phyloP scores from a whole-genome alignment of 2,329 filamentous ascomycete species.

The Dichotomopilus funicola region DNA sequence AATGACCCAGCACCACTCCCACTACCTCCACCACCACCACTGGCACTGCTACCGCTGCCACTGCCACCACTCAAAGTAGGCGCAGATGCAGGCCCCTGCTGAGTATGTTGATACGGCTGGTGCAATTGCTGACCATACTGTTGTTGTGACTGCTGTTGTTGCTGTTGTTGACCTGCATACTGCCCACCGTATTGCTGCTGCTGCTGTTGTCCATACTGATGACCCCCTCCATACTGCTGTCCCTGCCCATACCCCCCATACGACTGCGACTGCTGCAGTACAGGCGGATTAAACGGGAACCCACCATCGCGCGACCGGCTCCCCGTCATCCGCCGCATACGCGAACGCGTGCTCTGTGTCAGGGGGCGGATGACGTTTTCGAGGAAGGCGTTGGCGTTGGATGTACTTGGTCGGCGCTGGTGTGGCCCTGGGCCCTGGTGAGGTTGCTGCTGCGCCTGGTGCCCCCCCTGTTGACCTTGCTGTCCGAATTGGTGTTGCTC shows the following conservation, averaged over 20 bases:
- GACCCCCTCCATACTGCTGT: background rate
- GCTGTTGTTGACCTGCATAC: background rate
- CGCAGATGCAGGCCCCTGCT: background rate
- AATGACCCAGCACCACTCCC: background rate
- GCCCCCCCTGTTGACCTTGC: background rate
- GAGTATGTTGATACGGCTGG: too few relatives aligned
- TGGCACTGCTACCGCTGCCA: background rate
- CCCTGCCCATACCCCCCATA: background rate
- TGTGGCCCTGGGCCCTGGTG: background rate
- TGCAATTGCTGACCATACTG: too few relatives aligned
- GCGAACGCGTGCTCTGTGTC: slow-evolving; percentile 49
- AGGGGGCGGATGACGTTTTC: slow-evolving; percentile 57
- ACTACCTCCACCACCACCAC: background rate
- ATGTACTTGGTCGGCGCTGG: slow-evolving; percentile 22
- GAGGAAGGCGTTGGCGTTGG: slow-evolving; percentile 39
- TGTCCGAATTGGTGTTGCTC: slow-evolving; percentile 48
- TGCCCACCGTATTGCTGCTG: background rate
- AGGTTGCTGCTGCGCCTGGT: background rate
- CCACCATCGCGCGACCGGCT: slow-evolving; percentile 34
- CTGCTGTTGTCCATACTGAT: background rate
- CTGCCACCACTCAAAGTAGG: background rate
- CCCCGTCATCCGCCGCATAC: slow-evolving; percentile 57
- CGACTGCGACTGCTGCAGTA: background rate
- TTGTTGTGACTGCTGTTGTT: background rate
- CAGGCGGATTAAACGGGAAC: slow-evolving; percentile 18